phyloP scores from a whole-genome alignment of 2,329 filamentous ascomycete genomes.

The Spiromastix sp. region DNA sequence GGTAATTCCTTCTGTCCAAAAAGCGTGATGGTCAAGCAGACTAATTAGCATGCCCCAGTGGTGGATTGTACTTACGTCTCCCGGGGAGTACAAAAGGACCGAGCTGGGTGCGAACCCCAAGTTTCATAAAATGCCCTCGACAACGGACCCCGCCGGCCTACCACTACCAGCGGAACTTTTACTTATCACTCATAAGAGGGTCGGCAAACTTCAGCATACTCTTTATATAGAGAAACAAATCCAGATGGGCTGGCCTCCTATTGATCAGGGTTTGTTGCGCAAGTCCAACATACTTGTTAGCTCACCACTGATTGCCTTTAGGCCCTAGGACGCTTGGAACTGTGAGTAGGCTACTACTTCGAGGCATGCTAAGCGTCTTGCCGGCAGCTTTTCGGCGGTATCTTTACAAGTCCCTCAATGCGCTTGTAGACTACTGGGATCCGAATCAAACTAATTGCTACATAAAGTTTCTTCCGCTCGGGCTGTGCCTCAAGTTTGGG shows the following conservation, averaged over 20 bases:
- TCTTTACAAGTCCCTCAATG: constrained; percentile 2
- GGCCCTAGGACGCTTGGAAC: constrained; percentile 1
- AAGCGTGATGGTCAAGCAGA: background rate
- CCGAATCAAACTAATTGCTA: background rate
- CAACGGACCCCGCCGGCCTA: background rate
- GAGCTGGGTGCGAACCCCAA: background rate
- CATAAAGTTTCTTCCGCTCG: constrained; percentile 9
- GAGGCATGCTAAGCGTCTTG: background rate
- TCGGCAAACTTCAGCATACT: background rate
- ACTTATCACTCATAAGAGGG: background rate
- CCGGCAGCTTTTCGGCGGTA: background rate
- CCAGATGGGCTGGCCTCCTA: constrained; percentile 1
- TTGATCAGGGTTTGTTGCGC: background rate
- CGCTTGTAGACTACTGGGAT: constrained; percentile 1
- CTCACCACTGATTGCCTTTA: background rate
- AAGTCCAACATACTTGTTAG: background rate
- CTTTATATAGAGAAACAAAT: background rate
- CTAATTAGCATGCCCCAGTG: background rate
- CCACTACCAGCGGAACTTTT: background rate
- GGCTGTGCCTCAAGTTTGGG: constrained; percentile 10
- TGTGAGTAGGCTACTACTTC: background rate
- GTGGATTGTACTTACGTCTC: background rate
- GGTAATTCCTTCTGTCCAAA: background rate
- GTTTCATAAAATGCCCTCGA: constrained; percentile 2
- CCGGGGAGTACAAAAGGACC: background rate